Evolutionary conservation across 208 protist species (phyloP), one percentile per base, ranked within the genome.

Genomic region (Naegleria lovaniensis): DNA sequence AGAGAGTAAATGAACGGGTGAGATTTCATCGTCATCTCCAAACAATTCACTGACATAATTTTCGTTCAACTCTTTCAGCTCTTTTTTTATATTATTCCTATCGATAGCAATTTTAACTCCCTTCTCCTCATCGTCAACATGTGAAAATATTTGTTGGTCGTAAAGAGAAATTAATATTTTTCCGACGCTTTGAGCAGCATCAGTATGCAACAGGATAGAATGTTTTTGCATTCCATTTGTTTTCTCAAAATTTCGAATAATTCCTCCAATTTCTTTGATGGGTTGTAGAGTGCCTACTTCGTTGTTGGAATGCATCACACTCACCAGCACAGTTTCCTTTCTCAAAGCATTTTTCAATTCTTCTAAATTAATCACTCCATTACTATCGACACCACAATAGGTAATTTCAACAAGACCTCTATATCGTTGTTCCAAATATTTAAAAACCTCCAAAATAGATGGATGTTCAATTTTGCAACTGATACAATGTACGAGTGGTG

Each of bases 391-490:
- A 16, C 97, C 97, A 16, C 99, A 94, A 95, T 99, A 99, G 25
- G 97, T 99, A 38, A 98, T 97, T 89, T 97, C 95, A 91, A 98
- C 98, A 58, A 96, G 95, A 79, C 29, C 25, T 51, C 98, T 95
- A 93, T 40, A 88, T 25, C 16, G 2, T 40, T 96, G 95, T 92
- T 99, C 97, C 43, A 99, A 92, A 83, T 94, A 94, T 84, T 98
- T 96, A 93, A 98, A 99, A 33, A 97, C 99, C 92, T 99, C 99
- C 38, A 99, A 94, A 38, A 99, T 98, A 93, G 98, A 99, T 94
- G 99, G 99, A 97, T 99, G 99, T 95, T 99, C 98, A 90, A 96
- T 98, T 92, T 97, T 96, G 58, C 98, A 95, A 2, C 98, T 99
- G 87, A 99, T 97, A 79, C 67, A 40, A 89, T 89, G 48, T 75